Percentiles rank a stretch among this genome's conserved stretches.
Evolutionary conservation across 306 rosid genomes (phyloP).

Genomic region (Phaseolus lunatus): DNA sequence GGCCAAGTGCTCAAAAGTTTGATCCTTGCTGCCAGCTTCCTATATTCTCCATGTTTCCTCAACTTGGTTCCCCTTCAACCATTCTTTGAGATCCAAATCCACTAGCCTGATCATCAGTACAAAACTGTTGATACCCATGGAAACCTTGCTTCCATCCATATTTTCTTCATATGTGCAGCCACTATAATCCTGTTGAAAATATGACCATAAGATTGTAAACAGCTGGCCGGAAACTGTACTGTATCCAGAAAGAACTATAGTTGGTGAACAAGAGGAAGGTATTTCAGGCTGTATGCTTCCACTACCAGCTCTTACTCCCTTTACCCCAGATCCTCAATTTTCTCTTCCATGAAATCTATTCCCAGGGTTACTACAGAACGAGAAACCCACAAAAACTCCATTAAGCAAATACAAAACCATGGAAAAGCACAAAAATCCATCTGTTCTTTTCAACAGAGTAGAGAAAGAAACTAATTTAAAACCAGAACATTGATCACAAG

Average conservation of each 20-base stretch:
- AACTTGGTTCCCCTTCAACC: not conserved
- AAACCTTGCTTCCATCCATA: not conserved
- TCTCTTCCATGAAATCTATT: slow-evolving; percentile 43
- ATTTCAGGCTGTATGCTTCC: not conserved
- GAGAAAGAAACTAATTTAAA: not conserved
- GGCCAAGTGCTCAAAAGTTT: not conserved
- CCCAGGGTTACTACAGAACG: slow-evolving; percentile 69
- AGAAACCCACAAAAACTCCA: slow-evolving; percentile 21
- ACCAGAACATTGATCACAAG: not conserved
- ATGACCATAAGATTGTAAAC: not conserved
- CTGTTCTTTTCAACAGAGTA: slow-evolving; percentile 3
- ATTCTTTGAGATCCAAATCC: too few relatives aligned
- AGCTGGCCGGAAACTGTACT: not conserved
- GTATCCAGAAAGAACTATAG: not conserved
- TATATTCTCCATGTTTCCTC: not conserved
- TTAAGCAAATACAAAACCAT: not conserved
- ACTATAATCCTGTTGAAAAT: not conserved
- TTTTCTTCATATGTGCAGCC: not conserved
- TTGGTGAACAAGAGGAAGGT: not conserved
- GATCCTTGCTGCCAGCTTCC: not conserved
- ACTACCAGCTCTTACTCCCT: not conserved
- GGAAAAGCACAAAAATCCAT: slow-evolving; percentile 9
- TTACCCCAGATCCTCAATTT: not conserved
- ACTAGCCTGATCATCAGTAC: not conserved
- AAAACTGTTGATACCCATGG: not conserved